phyloP scores from a whole-genome alignment of 139 green algal species.

The Diplosphaera chodatii region DNA sequence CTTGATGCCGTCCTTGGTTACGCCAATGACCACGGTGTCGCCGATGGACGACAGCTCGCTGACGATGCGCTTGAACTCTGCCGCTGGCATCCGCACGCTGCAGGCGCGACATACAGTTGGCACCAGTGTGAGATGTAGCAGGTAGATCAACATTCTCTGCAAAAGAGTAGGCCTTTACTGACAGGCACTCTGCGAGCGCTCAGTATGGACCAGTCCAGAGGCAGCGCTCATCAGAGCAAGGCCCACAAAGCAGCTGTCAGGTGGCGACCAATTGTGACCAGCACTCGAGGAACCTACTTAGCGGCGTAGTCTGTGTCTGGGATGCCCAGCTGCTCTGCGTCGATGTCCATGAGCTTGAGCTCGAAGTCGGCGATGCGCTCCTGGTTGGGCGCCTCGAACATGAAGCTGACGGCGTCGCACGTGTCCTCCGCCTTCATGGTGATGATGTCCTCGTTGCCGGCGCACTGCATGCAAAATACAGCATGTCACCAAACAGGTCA shows the following conservation, averaged over 20 bases:
- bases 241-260: too few relatives aligned
- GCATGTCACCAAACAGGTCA: too few relatives aligned
- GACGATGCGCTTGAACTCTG: slow-evolving; percentile 91
- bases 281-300: too few relatives aligned
- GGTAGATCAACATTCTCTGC: too few relatives aligned
- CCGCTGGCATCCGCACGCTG: slow-evolving; percentile 79
- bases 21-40: slow-evolving; percentile 83
- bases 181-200: too few relatives aligned
- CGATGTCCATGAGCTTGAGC: slow-evolving; percentile 99
- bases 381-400: slow-evolving; percentile 86
- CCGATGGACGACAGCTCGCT: slow-evolving; percentile 87
- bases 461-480: slow-evolving; percentile 42
- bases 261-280: too few relatives aligned
- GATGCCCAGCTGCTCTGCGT: slow-evolving; percentile 96
- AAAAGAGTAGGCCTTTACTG: too few relatives aligned
- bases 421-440: slow-evolving; percentile 95
- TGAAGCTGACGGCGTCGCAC: slow-evolving; percentile 88
- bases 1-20: slow-evolving; percentile 97
- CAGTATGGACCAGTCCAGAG: too few relatives aligned
- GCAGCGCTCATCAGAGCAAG: too few relatives aligned
- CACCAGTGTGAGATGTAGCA: not conserved
- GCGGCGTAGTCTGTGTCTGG: slow-evolving; percentile 90
- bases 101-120: not conserved
- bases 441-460: slow-evolving; percentile 92
- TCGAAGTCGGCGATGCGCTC: slow-evolving; percentile 96